Evolutionary conservation across 2,329 filamentous ascomycete species (phyloP).

Genomic region (Aspergillus texensis): DNA sequence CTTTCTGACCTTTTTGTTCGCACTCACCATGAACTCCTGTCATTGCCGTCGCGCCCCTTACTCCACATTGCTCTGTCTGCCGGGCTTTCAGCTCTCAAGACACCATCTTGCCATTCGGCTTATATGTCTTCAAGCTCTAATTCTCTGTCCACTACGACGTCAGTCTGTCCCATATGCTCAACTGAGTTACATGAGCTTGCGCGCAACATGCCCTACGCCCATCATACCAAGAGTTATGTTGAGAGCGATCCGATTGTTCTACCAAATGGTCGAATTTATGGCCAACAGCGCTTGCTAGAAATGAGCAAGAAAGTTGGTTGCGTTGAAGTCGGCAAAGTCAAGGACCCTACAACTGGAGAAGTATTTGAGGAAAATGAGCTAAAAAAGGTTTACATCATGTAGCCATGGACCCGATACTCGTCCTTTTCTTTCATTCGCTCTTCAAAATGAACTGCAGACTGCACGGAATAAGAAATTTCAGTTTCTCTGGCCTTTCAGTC

Average conservation of each 20-base stretch:
- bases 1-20: conserved; percentile 79
- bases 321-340: conserved; percentile 65
- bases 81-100: conserved; percentile 92
- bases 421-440: neutral
- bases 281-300: conserved; percentile 70
- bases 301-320: conserved; percentile 77
- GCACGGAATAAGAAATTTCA: neutral
- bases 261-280: conserved; percentile 86
- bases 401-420: conserved; percentile 15
- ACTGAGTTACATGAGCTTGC: conserved; percentile 93
- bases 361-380: conserved; percentile 64
- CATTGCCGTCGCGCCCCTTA: conserved; percentile 78
- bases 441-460: neutral
- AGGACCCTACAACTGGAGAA: conserved; percentile 77
- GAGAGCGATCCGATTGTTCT: conserved; percentile 84
- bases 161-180: conserved; percentile 92
- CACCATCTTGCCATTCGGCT: conserved; percentile 82
- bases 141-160: conserved; percentile 63
- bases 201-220: conserved; percentile 85
- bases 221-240: conserved; percentile 91
- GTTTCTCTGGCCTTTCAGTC: conserved; percentile 22
- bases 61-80: conserved; percentile 89
- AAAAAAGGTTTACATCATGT: conserved; percentile 92
- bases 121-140: conserved; percentile 59
- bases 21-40: conserved; percentile 84